Percentiles rank a stretch among this genome's conserved stretches.
phyloP scores from a whole-genome alignment of 768 basidiomycete species.

The Tylopilus sp. region DNA sequence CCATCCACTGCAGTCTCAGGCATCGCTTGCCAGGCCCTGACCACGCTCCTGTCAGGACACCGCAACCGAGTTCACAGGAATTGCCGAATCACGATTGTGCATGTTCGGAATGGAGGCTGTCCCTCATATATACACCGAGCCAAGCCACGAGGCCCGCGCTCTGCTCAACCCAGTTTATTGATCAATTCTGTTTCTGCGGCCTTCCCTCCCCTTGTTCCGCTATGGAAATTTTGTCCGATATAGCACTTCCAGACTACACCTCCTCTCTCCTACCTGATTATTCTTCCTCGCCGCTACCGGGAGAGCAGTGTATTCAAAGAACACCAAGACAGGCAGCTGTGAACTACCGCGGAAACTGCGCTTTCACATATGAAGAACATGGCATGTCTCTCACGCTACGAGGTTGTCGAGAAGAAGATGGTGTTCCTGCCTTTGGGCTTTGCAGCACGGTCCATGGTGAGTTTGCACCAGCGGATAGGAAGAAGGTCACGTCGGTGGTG shows the following conservation, averaged over 20 bases:
- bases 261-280: conserved; percentile 56
- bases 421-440: conserved; percentile 28
- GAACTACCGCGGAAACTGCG: conserved; percentile 14
- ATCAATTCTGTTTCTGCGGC: not conserved
- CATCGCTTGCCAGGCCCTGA: conserved; percentile 17
- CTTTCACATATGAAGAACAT: conserved; percentile 31
- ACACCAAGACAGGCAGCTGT: conserved; percentile 30
- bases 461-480: conserved; percentile 25
- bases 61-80: conserved; percentile 5
- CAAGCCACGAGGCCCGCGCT: not conserved
- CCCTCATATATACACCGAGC: conserved; percentile 20
- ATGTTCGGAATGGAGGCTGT: conserved; percentile 7
- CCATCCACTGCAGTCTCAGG: conserved; percentile 2
- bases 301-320: conserved; percentile 52
- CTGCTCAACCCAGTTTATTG: not conserved
- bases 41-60: conserved; percentile 3
- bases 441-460: conserved; percentile 30
- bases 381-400: conserved; percentile 29
- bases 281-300: conserved; percentile 48
- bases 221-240: conserved; percentile 12
- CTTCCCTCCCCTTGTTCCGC: conserved; percentile 1
- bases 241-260: conserved; percentile 48
- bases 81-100: conserved; percentile 1
- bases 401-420: conserved; percentile 30
- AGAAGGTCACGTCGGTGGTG: conserved; percentile 24